Evolutionary conservation across 2,329 filamentous ascomycete species (phyloP), one percentile per base, ranked within the genome.

Genomic region (Pseudocercospora vitis): DNA sequence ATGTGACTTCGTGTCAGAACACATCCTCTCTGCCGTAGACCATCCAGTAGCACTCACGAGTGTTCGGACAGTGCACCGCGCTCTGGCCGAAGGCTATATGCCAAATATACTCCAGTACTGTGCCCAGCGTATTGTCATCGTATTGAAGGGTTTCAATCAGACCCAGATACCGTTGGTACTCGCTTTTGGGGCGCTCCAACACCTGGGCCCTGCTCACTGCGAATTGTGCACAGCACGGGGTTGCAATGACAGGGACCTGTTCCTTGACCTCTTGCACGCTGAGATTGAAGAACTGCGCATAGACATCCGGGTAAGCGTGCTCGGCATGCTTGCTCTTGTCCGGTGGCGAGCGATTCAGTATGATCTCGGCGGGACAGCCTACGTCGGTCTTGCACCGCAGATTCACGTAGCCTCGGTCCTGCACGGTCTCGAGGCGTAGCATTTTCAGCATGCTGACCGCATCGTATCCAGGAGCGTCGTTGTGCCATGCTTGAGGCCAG

Each of bases 51-150:
- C 69, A 71, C 39, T 57, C 47, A 29, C 45, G 33, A 18, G 50
- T 44, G 16, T 59, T 52, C 2, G 63, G 60, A 55, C 70, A 72
- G 58, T 67, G 48, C 59, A 64, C 52, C 59, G 58, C 55, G 52
- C 56, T 28, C 63, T 52, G 53, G 46, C 51, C 64, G 53, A 64
- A 75, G 71, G 66, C 73, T 76, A 78, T 81, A 58, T 82, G 80
- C 80, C 80, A 83, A n/a, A 76, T 77, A 65, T 82, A 82, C 60
- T 83, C 80, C 69, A 82, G 73, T 7, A 82, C 74, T 16, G 79
- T 67, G 3, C 80, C 80, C 52, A 76, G 77, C 37, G 78, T 69
- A 21, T 72, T 74, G 67, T 82, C 79, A 2, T 67, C 66, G 50
- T 80, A 60, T 0, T 71, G 60, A 2, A 78, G 80, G 5, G 75